A percentile compares a stretch with the other conserved stretches of the same genome.
Conservation (phyloP, 441 rosid species). For the Pelargonium fulgidum region DNA sequence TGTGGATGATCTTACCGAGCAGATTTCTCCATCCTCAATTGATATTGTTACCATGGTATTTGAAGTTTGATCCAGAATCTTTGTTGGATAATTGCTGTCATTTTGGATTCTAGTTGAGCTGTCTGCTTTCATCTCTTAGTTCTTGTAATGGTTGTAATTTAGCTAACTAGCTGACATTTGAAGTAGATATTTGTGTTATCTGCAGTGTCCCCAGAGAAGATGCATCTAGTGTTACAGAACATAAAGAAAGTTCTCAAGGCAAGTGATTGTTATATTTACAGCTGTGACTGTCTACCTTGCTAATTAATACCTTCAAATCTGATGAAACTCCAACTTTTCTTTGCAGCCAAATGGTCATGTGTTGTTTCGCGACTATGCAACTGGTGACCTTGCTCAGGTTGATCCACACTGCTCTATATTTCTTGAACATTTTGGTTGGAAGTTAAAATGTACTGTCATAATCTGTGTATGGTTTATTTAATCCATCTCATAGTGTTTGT, state of each 20-base stretch:
- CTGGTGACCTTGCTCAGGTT: constrained; percentile 96
- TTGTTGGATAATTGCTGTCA: constrained; percentile 8
- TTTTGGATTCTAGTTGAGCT: constrained; percentile 8
- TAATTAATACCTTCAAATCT: constrained; percentile 5
- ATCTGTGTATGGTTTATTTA: neutral
- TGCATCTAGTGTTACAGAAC: constrained; percentile 71
- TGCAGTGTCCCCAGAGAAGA: constrained; percentile 94
- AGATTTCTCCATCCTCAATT: constrained; percentile 64
- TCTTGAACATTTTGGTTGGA: constrained; percentile 4
- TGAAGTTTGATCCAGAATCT: constrained; percentile 13
- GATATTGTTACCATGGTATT: constrained; percentile 90
- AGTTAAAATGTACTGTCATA: neutral
- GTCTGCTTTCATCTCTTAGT: constrained; percentile 11
- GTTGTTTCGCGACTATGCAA: constrained; percentile 82
- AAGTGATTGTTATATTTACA: constrained; percentile 14
- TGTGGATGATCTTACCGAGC: constrained; percentile 56
- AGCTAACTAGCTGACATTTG: constrained; percentile 45
- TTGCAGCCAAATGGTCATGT: constrained; percentile 71
- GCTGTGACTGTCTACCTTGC: constrained; percentile 11
- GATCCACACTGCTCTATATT: constrained; percentile 12
- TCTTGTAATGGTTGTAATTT: constrained; percentile 15
- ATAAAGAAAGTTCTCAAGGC: constrained; percentile 78
- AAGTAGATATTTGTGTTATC: constrained; percentile 91
- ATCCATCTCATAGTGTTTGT: no score
- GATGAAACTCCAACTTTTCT: constrained; percentile 14